Conservation (phyloP, 2,329 filamentous ascomycete genomes). For the Neophaeococcomyces aloes region DNA sequence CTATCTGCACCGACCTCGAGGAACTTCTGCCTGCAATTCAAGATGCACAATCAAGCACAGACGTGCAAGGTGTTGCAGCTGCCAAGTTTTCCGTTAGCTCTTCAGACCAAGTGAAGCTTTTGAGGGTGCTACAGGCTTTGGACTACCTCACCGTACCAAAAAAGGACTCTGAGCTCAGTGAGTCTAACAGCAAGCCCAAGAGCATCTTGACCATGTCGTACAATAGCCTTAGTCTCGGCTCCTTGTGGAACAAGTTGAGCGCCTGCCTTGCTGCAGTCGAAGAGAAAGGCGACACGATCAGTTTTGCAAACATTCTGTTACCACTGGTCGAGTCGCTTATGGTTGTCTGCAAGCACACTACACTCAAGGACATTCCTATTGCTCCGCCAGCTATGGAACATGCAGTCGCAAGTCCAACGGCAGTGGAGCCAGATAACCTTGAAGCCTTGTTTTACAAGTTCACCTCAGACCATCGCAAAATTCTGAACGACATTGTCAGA, state of each 20-base stretch:
- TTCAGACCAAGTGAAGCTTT: slow-evolving; percentile 90
- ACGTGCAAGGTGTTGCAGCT: slow-evolving; percentile 87
- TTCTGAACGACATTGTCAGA: slow-evolving; percentile 92
- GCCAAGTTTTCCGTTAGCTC: slow-evolving; percentile 93
- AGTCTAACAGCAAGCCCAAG: slow-evolving; percentile 53
- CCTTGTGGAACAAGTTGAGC: slow-evolving; percentile 86
- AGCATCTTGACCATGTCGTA: slow-evolving; percentile 81
- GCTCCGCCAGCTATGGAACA: slow-evolving; percentile 54
- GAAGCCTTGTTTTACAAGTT: slow-evolving; percentile 93
- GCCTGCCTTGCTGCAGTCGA: slow-evolving; percentile 79
- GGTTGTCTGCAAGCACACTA: slow-evolving; percentile 98
- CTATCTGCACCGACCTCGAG: slow-evolving; percentile 73
- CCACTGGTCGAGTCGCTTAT: slow-evolving; percentile 93
- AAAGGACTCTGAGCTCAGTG: slow-evolving; percentile 39
- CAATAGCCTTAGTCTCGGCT: slow-evolving; percentile 78
- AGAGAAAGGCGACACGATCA: slow-evolving; percentile 88
- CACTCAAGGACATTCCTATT: slow-evolving; percentile 56
- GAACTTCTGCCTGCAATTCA: slow-evolving; percentile 78
- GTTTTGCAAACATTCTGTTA: slow-evolving; percentile 88
- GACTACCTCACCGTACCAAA: slow-evolving; percentile 92
- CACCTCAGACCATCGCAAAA: slow-evolving; percentile 93
- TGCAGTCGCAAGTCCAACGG: slow-evolving; percentile 51
- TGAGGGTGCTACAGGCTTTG: slow-evolving; percentile 82
- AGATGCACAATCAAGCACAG: slow-evolving; percentile 76
- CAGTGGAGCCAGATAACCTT: slow-evolving; percentile 40